These are phyloP conservation scores for Rhizophagus prolifer DNA, from an alignment of 192 early-diverging fungal genomes.

Conservation along the genomic window DNA sequence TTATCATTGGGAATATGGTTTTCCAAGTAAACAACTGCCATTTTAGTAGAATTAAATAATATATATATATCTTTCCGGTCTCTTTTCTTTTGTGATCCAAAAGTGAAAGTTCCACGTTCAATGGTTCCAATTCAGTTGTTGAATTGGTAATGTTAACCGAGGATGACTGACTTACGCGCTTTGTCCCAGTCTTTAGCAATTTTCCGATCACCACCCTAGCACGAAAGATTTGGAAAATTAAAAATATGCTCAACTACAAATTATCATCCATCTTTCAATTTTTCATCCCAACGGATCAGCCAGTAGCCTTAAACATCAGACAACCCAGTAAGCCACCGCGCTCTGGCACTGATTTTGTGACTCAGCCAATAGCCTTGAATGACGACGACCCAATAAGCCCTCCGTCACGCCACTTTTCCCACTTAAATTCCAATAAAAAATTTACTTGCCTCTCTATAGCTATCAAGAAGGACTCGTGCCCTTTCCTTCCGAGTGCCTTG, in stretches of 20 bases:
- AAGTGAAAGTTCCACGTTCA: background rate
- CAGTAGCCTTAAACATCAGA: constrained; percentile 2
- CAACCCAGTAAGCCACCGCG: constrained; percentile 24
- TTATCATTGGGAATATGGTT: too few species aligned
- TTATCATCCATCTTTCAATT: background rate
- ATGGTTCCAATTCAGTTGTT: background rate
- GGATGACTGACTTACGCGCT: background rate
- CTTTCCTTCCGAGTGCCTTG: background rate
- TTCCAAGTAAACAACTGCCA: too few species aligned
- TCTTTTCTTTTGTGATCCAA: background rate
- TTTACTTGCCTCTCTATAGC: background rate
- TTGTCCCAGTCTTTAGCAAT: constrained; percentile 1
- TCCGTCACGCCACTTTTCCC: background rate
- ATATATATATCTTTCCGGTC: background rate
- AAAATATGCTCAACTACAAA: background rate
- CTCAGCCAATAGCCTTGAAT: background rate
- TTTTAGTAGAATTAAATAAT: too few species aligned
- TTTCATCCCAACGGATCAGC: background rate
- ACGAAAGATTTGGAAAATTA: background rate
- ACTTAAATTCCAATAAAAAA: background rate
- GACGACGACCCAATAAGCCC: constrained; percentile 1
- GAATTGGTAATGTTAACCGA: background rate
- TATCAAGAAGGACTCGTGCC: background rate
- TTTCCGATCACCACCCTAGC: background rate
- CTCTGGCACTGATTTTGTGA: background rate